Percentiles rank a stretch among this genome's conserved stretches.
phyloP scores from a whole-genome alignment of 2,329 filamentous ascomycete species.

The Aspergillus spinulosporus region DNA sequence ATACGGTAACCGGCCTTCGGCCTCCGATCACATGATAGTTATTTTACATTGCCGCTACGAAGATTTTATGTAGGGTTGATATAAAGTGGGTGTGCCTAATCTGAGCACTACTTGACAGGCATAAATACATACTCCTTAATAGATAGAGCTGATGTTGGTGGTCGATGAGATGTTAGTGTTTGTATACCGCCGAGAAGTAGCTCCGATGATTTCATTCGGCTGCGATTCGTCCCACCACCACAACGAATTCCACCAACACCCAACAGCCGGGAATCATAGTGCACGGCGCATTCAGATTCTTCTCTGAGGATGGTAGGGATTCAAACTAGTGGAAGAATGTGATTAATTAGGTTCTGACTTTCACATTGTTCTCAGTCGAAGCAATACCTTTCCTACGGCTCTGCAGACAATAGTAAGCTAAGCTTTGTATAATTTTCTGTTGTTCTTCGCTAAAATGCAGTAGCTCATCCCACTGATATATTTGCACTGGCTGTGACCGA shows the following conservation, averaged over 20 bases:
- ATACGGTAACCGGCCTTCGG: too few relatives aligned
- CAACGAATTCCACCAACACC: conserved; percentile 3
- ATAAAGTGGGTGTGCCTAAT: too few relatives aligned
- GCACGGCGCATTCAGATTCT: neutral
- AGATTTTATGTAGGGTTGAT: too few relatives aligned
- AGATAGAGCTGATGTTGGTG: neutral
- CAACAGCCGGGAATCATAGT: conserved; percentile 5
- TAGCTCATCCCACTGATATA: conserved; percentile 81
- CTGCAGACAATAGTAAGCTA: conserved; percentile 75
- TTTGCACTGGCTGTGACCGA: conserved; percentile 78
- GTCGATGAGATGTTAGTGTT: neutral
- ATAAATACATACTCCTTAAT: too few relatives aligned
- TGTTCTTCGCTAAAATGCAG: conserved; percentile 26
- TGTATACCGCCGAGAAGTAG: neutral
- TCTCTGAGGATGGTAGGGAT: conserved; percentile 12
- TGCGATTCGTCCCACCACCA: conserved; percentile 9
- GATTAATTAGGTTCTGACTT: conserved; percentile 4
- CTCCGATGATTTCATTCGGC: conserved; percentile 14
- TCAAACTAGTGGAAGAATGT: neutral
- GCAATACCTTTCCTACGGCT: conserved; percentile 94
- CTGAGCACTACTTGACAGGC: too few relatives aligned
- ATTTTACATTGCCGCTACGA: too few relatives aligned
- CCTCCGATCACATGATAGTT: too few relatives aligned
- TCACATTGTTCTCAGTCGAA: conserved; percentile 68
- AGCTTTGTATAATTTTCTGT: neutral